A percentile compares a stretch with the other conserved stretches of the same genome.
These are phyloP conservation scores for Aspergillus fumigatus DNA, from an alignment of 2,329 filamentous ascomycete species.

Conservation along the genomic window DNA sequence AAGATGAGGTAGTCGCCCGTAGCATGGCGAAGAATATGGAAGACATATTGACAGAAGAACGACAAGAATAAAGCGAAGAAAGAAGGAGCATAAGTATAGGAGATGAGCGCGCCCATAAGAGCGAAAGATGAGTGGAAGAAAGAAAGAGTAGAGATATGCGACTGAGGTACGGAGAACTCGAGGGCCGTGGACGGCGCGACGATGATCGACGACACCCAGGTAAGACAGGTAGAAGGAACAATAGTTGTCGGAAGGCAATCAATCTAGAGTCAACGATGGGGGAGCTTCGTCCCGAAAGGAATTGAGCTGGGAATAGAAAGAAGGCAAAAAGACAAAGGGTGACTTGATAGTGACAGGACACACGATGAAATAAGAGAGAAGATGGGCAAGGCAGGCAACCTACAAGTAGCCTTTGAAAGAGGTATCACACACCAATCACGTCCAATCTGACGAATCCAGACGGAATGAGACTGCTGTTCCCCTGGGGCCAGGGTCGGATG, in stretches of 20 bases:
- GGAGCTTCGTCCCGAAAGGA: slow-evolving; percentile 1
- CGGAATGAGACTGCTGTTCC: slow-evolving; percentile 9
- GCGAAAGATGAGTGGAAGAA: slow-evolving; percentile 13
- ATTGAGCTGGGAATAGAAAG: slow-evolving; percentile 15
- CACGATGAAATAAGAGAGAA: slow-evolving; percentile 19
- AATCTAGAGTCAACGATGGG: slow-evolving; percentile 7
- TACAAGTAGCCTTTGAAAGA: slow-evolving; percentile 39
- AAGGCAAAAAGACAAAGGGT: slow-evolving; percentile 17
- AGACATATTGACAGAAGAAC: slow-evolving; percentile 12
- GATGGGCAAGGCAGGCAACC: slow-evolving; percentile 33
- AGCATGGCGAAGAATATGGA: slow-evolving; percentile 12
- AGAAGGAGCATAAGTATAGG: slow-evolving; percentile 13
- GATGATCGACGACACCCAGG: slow-evolving; percentile 13
- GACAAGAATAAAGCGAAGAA: slow-evolving; percentile 10
- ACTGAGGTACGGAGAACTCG: slow-evolving; percentile 9
- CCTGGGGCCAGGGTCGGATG: slow-evolving; percentile 1
- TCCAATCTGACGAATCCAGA: slow-evolving; percentile 15
- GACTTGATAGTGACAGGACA: slow-evolving; percentile 8
- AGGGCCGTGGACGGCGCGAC: slow-evolving; percentile 16
- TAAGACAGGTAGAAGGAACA: slow-evolving; percentile 12
- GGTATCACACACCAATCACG: slow-evolving; percentile 10
- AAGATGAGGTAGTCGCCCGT: slow-evolving; percentile 16
- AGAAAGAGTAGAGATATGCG: slow-evolving; percentile 6
- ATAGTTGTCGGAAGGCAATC: slow-evolving; percentile 9
- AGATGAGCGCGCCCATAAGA: slow-evolving; percentile 12